These are phyloP conservation scores for Termitomyces sp. DNA, from an alignment of 768 basidiomycete species.

Conservation along the genomic window DNA sequence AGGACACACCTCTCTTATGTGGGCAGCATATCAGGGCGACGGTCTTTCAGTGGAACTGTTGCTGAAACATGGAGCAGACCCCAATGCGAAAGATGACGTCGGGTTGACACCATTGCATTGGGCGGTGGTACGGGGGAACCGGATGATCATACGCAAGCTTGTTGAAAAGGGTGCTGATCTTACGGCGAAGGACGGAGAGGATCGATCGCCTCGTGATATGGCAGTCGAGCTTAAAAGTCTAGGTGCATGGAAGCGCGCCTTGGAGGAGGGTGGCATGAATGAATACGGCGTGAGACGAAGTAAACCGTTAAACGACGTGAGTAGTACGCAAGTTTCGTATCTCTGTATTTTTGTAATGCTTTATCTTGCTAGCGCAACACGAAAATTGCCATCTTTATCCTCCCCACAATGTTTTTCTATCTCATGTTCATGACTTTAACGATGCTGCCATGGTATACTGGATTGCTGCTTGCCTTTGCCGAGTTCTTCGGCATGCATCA, in stretches of 20 bases:
- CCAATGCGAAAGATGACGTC: slow-evolving; percentile 68
- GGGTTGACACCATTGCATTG: slow-evolving; percentile 92
- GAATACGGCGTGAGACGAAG: slow-evolving; percentile 65
- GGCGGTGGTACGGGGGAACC: slow-evolving; percentile 96
- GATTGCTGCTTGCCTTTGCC: slow-evolving; percentile 73
- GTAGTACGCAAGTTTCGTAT: slow-evolving; percentile 5
- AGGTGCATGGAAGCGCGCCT: slow-evolving; percentile 82
- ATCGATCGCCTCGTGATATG: slow-evolving; percentile 91
- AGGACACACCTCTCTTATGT: slow-evolving; percentile 95
- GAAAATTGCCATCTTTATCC: slow-evolving; percentile 67
- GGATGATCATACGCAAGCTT: slow-evolving; percentile 76
- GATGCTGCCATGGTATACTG: slow-evolving; percentile 87
- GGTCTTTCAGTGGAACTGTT: slow-evolving; percentile 90
- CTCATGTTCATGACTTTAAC: slow-evolving; percentile 81
- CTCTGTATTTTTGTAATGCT: neutral
- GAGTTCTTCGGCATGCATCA: slow-evolving; percentile 94
- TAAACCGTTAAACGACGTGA: slow-evolving; percentile 67
- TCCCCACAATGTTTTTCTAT: slow-evolving; percentile 77
- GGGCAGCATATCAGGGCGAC: slow-evolving; percentile 99
- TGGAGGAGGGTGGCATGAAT: slow-evolving; percentile 82
- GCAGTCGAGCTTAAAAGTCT: slow-evolving; percentile 88
- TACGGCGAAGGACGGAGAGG: slow-evolving; percentile 71
- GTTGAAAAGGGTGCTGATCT: slow-evolving; percentile 85
- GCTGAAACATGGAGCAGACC: slow-evolving; percentile 80
- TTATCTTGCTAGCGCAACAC: slow-evolving; percentile 59